These are phyloP conservation scores for Fusarium newnesense DNA, from an alignment of 2,329 filamentous ascomycete genomes.

Conservation along the genomic window DNA sequence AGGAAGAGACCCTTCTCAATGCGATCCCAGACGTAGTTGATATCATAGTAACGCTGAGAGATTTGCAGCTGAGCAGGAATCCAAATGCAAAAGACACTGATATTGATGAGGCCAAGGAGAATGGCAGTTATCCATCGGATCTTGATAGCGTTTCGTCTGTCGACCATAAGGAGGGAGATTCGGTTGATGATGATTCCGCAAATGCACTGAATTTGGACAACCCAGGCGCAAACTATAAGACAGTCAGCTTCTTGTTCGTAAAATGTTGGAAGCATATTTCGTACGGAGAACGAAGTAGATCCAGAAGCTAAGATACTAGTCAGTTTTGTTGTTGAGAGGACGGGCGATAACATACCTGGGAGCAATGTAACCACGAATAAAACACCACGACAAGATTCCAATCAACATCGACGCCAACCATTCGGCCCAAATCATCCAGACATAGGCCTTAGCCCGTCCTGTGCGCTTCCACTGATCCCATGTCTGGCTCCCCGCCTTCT, in stretches of 20 bases:
- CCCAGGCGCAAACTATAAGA: conserved; percentile 29
- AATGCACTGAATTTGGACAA: conserved; percentile 37
- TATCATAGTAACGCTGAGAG: conserved; percentile 11
- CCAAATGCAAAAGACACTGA: conserved; percentile 34
- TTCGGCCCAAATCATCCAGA: conserved; percentile 39
- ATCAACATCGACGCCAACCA: conserved; percentile 35
- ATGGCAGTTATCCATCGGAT: conserved; percentile 23
- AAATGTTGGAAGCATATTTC: not conserved
- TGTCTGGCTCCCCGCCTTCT: conserved; percentile 37
- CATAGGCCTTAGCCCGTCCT: conserved; percentile 26
- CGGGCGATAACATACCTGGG: conserved; percentile 24
- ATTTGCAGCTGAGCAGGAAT: conserved; percentile 34
- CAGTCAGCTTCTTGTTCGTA: not conserved
- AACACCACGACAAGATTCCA: conserved; percentile 35
- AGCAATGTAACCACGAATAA: conserved; percentile 27
- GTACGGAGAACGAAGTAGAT: conserved; percentile 33
- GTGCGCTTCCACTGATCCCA: conserved; percentile 31
- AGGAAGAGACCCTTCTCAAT: conserved; percentile 32
- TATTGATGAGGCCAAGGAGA: conserved; percentile 27
- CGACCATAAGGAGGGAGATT: conserved; percentile 33
- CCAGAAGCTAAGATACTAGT: conserved; percentile 32
- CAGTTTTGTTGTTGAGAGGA: not conserved
- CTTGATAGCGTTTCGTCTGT: conserved; percentile 12
- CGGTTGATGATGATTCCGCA: conserved; percentile 41
- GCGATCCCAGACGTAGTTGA: conserved; percentile 33